A percentile compares a stretch with the other conserved stretches of the same genome.
phyloP scores from a whole-genome alignment of 2,329 filamentous ascomycete species.

The Beauveria caledonica region DNA sequence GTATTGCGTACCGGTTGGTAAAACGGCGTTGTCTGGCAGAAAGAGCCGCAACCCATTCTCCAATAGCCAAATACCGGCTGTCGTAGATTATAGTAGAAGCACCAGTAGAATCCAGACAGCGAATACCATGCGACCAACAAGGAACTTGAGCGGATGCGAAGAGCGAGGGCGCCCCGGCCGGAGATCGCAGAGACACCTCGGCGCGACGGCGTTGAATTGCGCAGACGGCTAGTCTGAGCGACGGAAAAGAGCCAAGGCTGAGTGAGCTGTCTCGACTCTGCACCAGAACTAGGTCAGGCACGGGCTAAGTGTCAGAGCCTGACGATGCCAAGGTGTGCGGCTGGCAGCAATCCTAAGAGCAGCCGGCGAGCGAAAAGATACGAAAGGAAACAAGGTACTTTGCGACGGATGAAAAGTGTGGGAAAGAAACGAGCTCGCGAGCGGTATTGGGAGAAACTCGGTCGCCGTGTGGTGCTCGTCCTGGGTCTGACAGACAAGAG shows the following conservation, averaged over 20 bases:
- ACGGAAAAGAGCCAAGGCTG: not conserved
- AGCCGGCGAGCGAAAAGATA: not conserved
- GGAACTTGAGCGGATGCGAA: not conserved
- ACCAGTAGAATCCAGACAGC: not conserved
- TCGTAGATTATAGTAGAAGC: not conserved
- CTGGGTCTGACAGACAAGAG: not conserved
- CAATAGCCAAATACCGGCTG: slow-evolving; percentile 1
- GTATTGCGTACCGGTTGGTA: not conserved
- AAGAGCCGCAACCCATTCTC: slow-evolving; percentile 6
- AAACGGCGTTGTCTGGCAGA: not conserved
- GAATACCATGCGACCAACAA: not conserved
- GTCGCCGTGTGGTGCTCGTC: not conserved
- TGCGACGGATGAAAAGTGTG: slow-evolving; percentile 6
- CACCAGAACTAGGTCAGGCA: not conserved
- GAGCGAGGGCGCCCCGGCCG: not conserved
- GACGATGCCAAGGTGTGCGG: not conserved
- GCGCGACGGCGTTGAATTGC: not conserved
- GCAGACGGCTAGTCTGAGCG: not conserved
- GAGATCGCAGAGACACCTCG: not conserved
- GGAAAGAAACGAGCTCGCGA: not conserved
- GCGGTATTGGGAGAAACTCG: slow-evolving; percentile 2
- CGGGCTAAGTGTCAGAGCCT: not conserved
- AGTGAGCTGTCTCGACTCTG: not conserved
- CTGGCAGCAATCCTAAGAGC: not conserved
- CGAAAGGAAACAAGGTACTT: not conserved